Conservation (phyloP, 2,329 filamentous ascomycete species). For the Penicillium nordicum region DNA sequence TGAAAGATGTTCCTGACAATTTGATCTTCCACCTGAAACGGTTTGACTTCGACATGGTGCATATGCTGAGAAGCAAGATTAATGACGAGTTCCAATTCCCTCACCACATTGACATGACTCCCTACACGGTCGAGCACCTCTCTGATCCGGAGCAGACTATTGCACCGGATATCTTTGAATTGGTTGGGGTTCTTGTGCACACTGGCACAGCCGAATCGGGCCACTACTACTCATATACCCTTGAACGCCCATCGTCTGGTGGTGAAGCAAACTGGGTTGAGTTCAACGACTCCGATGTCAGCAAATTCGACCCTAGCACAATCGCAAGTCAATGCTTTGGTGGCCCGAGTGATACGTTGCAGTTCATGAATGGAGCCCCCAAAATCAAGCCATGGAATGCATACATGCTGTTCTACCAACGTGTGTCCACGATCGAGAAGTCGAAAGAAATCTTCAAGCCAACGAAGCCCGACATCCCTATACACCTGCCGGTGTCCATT, state of each 20-base stretch:
- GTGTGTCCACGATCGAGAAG: constrained; percentile 61
- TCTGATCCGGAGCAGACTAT: constrained; percentile 57
- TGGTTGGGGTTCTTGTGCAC: constrained; percentile 93
- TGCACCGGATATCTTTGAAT: constrained; percentile 76
- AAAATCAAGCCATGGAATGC: constrained; percentile 75
- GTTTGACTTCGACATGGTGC: constrained; percentile 55
- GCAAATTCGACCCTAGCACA: constrained; percentile 66
- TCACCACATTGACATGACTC: constrained; percentile 74
- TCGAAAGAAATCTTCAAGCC: constrained; percentile 50
- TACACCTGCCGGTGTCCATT: constrained; percentile 46
- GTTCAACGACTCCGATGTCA: constrained; percentile 89
- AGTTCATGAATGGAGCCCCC: constrained; percentile 44
- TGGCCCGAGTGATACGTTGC: constrained; percentile 58
- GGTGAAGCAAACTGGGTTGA: constrained; percentile 69
- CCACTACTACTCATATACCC: constrained; percentile 95
- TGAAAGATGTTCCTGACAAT: constrained; percentile 90
- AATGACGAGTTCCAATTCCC: constrained; percentile 95
- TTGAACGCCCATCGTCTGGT: constrained; percentile 63
- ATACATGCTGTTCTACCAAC: constrained; percentile 97
- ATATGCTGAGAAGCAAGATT: constrained; percentile 82
- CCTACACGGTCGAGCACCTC: constrained; percentile 83
- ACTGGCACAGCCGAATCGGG: constrained; percentile 89
- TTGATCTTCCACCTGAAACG: constrained; percentile 85
- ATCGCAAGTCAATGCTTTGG: constrained; percentile 79
- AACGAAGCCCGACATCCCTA: constrained; percentile 48